Base-by-base conservation (phyloP, 768 basidiomycete genomes). In the Megacollybia marginata region DNA sequence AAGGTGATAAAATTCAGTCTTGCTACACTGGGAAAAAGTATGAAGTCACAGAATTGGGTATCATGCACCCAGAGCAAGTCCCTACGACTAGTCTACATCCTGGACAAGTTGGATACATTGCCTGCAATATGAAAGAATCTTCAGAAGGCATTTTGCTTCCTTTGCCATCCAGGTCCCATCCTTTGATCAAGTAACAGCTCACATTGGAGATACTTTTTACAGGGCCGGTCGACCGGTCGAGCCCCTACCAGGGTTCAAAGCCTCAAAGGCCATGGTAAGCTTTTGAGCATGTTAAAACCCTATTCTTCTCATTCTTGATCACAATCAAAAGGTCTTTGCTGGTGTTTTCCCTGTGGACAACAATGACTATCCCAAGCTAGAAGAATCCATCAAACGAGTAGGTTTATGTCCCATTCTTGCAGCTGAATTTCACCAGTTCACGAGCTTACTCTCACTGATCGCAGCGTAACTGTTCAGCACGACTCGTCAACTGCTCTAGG, bases 121-220 rank as follows among this genome's bases (percentile, higher is more conserved):
- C 92, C 1, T 98, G 95, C 65, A 95, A 93, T 61, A 98, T 99
- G 95, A 99, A 97, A 65, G 88, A 96, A 57, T 88, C 89, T 9
- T 81, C 88, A 12, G 92, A 98, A 73, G 93, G 93, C 92, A 49
- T 40, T 61, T 46, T 12, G 11, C 8, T 15, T 28, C 6, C 23
- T 28, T 28, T 28, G 6, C 6, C 23, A 3, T 28, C 23, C 23
- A 28, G 23, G 23, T 9, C 44, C 19, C 36, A 28, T 36, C 44
- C 9, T 48, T 44, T 42, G 44, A 46, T 28, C 23, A 28, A 28
- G 23, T 6, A 28, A 46, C 58, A 96, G 93, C 94, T 19, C 85
- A 88, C 60, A 85, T 98, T 54, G 96, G 96, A 40, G 96, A 99
- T 60, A 99, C 96, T 1, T 73, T 98, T 47, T 78, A 92, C 65